Conservation (phyloP, 345 rosid genomes). For the Theobroma cacao region DNA sequence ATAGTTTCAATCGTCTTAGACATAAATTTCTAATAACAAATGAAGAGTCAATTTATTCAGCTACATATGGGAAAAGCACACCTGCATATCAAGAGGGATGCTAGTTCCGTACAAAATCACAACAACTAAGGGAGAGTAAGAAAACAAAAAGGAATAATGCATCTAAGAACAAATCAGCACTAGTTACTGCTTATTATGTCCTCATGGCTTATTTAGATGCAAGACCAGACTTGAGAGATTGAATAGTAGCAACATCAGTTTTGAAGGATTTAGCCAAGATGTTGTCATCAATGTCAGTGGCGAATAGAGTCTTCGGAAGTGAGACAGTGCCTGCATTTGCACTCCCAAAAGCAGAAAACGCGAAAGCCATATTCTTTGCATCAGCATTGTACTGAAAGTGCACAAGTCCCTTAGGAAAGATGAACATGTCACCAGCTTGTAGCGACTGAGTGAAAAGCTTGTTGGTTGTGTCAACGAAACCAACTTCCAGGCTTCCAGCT, state of each 20-base stretch:
- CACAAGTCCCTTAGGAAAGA: neutral
- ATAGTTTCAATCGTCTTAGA: neutral
- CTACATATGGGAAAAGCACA: neutral
- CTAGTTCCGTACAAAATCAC: neutral
- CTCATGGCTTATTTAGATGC: neutral
- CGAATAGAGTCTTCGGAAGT: neutral
- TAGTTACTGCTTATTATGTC: neutral
- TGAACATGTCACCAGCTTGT: neutral
- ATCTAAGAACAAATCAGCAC: neutral
- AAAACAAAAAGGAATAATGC: neutral
- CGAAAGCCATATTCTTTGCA: neutral
- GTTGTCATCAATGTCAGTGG: neutral
- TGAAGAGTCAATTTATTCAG: neutral
- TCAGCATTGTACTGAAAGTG: slow-evolving; percentile 3
- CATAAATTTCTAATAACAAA: neutral
- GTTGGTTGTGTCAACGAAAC: slow-evolving; percentile 2
- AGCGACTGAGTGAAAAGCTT: neutral
- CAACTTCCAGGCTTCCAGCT: neutral
- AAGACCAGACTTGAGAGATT: slow-evolving; percentile 7
- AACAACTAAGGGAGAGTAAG: neutral
- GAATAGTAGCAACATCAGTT: slow-evolving; percentile 3
- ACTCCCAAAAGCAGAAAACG: neutral
- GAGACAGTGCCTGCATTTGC: neutral
- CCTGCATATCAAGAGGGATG: neutral
- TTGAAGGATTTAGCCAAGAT: slow-evolving; percentile 11